A percentile compares a stretch with the other conserved stretches of the same genome.
phyloP scores from a whole-genome alignment of 176 grass and related monocot genomes.

The Chrysopogon serrulatus region DNA sequence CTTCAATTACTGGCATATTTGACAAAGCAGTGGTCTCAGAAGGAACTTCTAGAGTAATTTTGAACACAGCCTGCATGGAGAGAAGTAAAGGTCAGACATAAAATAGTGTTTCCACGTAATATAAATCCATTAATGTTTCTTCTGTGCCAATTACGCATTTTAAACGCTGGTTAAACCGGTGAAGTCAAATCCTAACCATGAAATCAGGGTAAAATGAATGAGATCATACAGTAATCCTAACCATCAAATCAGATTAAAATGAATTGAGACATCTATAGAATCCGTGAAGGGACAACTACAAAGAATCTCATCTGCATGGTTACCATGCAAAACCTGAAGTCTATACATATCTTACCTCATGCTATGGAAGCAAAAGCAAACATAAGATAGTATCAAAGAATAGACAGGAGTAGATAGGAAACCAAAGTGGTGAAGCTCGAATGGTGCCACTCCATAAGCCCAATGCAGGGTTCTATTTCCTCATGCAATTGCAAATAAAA shows the following conservation, averaged over 20 bases:
- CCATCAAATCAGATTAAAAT: neutral
- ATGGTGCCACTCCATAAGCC: neutral
- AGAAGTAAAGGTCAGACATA: neutral
- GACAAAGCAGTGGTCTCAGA: conserved; percentile 76
- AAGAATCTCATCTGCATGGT: neutral
- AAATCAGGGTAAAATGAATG: neutral
- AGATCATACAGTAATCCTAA: neutral
- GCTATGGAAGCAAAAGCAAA: neutral
- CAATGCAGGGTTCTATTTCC: neutral
- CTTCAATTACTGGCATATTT: conserved; percentile 90
- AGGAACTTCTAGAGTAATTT: conserved; percentile 85
- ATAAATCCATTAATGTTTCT: neutral
- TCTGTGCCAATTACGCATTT: conserved; percentile 5
- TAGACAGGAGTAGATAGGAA: neutral
- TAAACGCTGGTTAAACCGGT: neutral
- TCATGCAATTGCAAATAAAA: neutral
- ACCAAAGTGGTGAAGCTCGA: neutral
- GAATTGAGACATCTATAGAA: neutral
- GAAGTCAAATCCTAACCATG: neutral
- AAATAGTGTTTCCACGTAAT: conserved; percentile 1
- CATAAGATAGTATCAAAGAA: neutral
- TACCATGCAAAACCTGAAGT: neutral
- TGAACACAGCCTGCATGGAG: conserved; percentile 71
- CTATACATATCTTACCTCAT: neutral
- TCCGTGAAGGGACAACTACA: neutral